These are phyloP conservation scores for Viridothelium virens DNA, from an alignment of 495 filamentous ascomycete genomes.

Conservation along the genomic window DNA sequence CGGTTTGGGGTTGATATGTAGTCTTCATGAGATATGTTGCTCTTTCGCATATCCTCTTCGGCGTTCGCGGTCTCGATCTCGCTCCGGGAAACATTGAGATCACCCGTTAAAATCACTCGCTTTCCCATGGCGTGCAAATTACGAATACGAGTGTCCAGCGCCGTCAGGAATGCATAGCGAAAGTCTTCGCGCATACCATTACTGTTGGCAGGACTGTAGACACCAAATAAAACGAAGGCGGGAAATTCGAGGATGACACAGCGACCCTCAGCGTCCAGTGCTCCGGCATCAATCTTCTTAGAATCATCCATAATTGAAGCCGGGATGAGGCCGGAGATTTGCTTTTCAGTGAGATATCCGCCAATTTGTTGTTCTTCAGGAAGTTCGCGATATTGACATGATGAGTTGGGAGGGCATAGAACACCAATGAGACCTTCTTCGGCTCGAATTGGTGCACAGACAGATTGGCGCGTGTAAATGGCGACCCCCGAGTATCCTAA, in stretches of 20 bases:
- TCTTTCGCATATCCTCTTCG: slow-evolving; percentile 62
- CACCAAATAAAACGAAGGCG: slow-evolving; percentile 84
- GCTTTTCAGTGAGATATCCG: slow-evolving; percentile 69
- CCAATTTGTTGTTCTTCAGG: slow-evolving; percentile 76
- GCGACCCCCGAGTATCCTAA: slow-evolving; percentile 94
- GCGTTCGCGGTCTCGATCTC: slow-evolving; percentile 67
- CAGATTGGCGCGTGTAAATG: slow-evolving; percentile 86
- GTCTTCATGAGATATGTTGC: slow-evolving; percentile 54
- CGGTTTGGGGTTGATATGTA: slow-evolving; percentile 69
- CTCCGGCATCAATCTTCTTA: slow-evolving; percentile 52
- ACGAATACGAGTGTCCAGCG: slow-evolving; percentile 72
- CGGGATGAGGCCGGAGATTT: slow-evolving; percentile 46
- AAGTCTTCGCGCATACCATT: slow-evolving; percentile 82
- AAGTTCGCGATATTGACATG: slow-evolving; percentile 66
- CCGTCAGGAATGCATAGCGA: slow-evolving; percentile 67
- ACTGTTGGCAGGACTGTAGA: slow-evolving; percentile 81
- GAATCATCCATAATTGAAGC: slow-evolving; percentile 5
- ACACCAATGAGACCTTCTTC: slow-evolving; percentile 90
- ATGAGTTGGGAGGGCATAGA: slow-evolving; percentile 67
- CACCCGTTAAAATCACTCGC: slow-evolving; percentile 73
- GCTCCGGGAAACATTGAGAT: slow-evolving; percentile 77
- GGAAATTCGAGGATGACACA: slow-evolving; percentile 92
- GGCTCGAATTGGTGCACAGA: slow-evolving; percentile 79
- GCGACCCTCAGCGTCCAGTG: slow-evolving; percentile 83
- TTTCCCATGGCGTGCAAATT: slow-evolving; percentile 79